Evolutionary conservation across 495 filamentous ascomycete genomes (phyloP).

Genomic region (Penicillium nucicola): DNA sequence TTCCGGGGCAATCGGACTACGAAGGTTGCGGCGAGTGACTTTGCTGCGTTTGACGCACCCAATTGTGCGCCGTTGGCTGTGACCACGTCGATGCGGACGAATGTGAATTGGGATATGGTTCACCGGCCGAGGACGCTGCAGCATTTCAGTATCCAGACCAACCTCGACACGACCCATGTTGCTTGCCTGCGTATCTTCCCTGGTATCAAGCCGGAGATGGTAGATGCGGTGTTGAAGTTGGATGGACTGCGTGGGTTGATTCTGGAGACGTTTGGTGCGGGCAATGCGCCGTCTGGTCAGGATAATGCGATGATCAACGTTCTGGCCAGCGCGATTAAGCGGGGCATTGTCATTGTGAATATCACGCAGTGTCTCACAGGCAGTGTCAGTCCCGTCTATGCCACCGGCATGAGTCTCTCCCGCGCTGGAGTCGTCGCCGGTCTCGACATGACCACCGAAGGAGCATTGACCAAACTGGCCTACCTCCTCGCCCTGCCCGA

Average conservation of each 20-base stretch:
- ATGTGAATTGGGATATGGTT: constrained; percentile 81
- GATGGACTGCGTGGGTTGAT: constrained; percentile 79
- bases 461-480: constrained; percentile 88
- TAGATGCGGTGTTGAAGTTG: constrained; percentile 80
- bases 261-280: constrained; percentile 92
- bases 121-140: constrained; percentile 69
- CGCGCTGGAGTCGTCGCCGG: constrained; percentile 89
- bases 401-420: constrained; percentile 83
- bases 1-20: constrained; percentile 88
- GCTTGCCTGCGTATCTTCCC: constrained; percentile 94
- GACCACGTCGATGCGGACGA: constrained; percentile 74
- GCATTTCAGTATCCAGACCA: constrained; percentile 72
- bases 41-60: constrained; percentile 82
- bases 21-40: constrained; percentile 84
- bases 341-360: constrained; percentile 87
- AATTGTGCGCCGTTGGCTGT: constrained; percentile 78
- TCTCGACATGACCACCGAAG: constrained; percentile 90
- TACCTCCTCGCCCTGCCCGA: constrained; percentile 75
- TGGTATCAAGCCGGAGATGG: constrained; percentile 91
- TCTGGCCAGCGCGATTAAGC: constrained; percentile 69
- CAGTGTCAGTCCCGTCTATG: constrained; percentile 87
- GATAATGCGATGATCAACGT: constrained; percentile 83
- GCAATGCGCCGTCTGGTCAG: constrained; percentile 83
- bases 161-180: constrained; percentile 82
- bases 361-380: constrained; percentile 90